These are phyloP conservation scores for Malania oleifera DNA, from an alignment of 164 flowering plant genomes.

Conservation along the genomic window DNA sequence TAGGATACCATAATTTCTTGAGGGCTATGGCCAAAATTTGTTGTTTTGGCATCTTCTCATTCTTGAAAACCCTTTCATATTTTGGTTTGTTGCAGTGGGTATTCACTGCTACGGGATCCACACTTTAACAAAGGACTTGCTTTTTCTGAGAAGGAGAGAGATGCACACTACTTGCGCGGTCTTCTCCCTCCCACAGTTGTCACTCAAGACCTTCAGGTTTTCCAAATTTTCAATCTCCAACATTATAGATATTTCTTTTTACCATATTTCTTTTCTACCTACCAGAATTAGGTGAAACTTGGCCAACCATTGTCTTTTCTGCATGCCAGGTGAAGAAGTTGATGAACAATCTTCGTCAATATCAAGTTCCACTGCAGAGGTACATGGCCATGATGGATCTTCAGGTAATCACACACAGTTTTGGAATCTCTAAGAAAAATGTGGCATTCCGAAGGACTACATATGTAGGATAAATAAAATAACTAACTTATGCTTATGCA, in stretches of 20 bases:
- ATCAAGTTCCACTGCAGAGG: neutral
- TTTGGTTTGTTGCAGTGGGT: slow-evolving; percentile 16
- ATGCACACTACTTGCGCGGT: slow-evolving; percentile 16
- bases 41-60: too few relatives aligned
- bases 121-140: slow-evolving; percentile 23
- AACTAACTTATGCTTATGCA: too few relatives aligned
- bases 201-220: slow-evolving; percentile 22
- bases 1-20: too few relatives aligned
- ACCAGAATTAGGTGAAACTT: neutral
- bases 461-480: too few relatives aligned
- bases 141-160: slow-evolving; percentile 20
- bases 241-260: neutral
- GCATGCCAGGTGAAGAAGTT: neutral
- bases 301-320: too few relatives aligned
- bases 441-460: too few relatives aligned
- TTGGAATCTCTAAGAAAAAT: too few relatives aligned
- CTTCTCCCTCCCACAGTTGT: slow-evolving; percentile 10
- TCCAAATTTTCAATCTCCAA: neutral
- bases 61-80: too few relatives aligned
- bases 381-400: slow-evolving; percentile 5
- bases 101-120: slow-evolving; percentile 21
- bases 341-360: neutral
- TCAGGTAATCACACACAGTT: neutral
- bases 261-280: neutral
- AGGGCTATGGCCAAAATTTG: too few relatives aligned